Conservation (phyloP, 1,139 yeast genomes). For the Scheffersomyces segobiensis region DNA sequence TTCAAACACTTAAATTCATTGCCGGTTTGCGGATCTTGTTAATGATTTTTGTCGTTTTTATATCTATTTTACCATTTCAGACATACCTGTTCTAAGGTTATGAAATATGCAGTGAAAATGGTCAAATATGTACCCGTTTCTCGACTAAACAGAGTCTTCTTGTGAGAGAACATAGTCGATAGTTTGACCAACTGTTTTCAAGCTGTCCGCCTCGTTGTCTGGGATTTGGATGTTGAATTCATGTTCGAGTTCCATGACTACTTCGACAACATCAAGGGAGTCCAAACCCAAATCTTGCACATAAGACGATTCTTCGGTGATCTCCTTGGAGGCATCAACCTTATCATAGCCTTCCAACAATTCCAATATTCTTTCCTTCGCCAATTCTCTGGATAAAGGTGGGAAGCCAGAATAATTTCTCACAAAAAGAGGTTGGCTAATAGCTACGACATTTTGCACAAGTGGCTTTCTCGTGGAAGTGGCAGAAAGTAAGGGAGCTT, state of each 20-base stretch:
- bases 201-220: conserved; percentile 80
- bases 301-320: conserved; percentile 62
- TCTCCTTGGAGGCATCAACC: conserved; percentile 48
- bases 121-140: not conserved
- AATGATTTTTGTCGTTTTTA: conserved; percentile 1
- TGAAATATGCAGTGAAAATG: not conserved
- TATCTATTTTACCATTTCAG: not conserved
- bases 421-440: conserved; percentile 16
- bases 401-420: conserved; percentile 66
- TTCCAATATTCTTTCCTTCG: conserved; percentile 74
- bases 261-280: conserved; percentile 86
- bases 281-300: conserved; percentile 80
- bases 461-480: conserved; percentile 14
- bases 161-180: conserved; percentile 73
- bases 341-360: conserved; percentile 81
- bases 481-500: conserved; percentile 16
- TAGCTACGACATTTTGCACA: conserved; percentile 13
- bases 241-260: conserved; percentile 84
- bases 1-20: not conserved
- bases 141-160: conserved; percentile 61
- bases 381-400: conserved; percentile 65
- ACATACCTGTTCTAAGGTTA: conserved; percentile 3
- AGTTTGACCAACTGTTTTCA: conserved; percentile 83
- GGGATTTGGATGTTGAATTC: conserved; percentile 81
- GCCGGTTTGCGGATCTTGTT: not conserved